Evolutionary conservation across 2,329 filamentous ascomycete species (phyloP).

Genomic region (Talaromyces sp.): DNA sequence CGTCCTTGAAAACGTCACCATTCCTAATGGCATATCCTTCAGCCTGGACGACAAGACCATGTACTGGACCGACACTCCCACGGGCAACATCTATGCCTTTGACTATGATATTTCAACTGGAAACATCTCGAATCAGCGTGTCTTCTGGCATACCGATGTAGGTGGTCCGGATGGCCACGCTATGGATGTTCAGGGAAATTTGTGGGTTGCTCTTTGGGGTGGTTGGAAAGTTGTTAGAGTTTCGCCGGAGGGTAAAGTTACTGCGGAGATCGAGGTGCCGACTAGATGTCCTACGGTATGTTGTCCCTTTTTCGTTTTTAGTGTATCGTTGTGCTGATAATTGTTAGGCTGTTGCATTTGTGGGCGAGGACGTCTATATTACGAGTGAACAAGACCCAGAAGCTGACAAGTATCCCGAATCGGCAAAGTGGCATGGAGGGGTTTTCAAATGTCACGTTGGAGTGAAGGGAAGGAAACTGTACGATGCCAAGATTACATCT

Average conservation of each 20-base stretch:
- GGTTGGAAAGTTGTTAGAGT: slow-evolving; percentile 69
- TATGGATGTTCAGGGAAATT: slow-evolving; percentile 70
- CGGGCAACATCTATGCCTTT: slow-evolving; percentile 62
- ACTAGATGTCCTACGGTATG: slow-evolving; percentile 42
- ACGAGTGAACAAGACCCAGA: slow-evolving; percentile 17
- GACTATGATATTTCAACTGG: slow-evolving; percentile 63
- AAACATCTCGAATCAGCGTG: slow-evolving; percentile 58
- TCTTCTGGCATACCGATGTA: slow-evolving; percentile 59
- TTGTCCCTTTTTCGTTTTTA: background rate
- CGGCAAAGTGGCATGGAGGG: slow-evolving; percentile 14
- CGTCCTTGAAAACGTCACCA: slow-evolving; percentile 60
- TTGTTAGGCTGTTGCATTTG: slow-evolving; percentile 16
- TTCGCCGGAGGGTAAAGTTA: slow-evolving; percentile 60
- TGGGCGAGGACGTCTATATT: slow-evolving; percentile 16
- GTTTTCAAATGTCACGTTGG: slow-evolving; percentile 19
- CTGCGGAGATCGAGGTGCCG: slow-evolving; percentile 68
- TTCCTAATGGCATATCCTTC: slow-evolving; percentile 78
- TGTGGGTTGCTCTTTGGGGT: slow-evolving; percentile 79
- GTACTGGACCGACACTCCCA: slow-evolving; percentile 74
- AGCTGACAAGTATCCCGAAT: slow-evolving; percentile 15
- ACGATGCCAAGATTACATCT: slow-evolving; percentile 8
- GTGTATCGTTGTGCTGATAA: background rate
- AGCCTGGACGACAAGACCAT: slow-evolving; percentile 64
- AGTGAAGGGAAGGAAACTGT: slow-evolving; percentile 13
- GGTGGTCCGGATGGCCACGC: slow-evolving; percentile 72